Evolutionary conservation across 1,284 basidiomycete species (phyloP).

Genomic region (Tilletia walkeri): DNA sequence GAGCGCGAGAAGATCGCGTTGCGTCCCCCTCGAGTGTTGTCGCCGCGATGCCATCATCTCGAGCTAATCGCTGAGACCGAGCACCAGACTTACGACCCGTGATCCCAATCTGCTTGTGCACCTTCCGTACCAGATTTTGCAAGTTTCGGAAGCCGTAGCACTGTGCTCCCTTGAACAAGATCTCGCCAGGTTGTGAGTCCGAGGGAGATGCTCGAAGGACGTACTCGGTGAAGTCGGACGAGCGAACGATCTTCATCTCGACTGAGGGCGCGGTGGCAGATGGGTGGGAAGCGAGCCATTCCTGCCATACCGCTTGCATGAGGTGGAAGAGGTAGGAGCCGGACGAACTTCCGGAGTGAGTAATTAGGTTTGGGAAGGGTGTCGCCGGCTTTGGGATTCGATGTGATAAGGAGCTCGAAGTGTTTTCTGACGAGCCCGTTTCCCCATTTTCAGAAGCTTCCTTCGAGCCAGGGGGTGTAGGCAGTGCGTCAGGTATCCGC

Average conservation of each 20-base stretch:
- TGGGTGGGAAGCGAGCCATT: slow-evolving; percentile 28
- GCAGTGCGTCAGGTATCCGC: not conserved
- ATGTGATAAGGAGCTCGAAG: no score
- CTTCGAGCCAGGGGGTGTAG: slow-evolving; percentile 8
- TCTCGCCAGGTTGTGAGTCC: slow-evolving; percentile 25
- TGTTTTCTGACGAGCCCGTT: not conserved
- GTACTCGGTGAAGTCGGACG: slow-evolving; percentile 67
- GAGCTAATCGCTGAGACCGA: not conserved
- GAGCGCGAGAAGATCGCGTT: not conserved
- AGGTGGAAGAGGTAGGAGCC: slow-evolving; percentile 80
- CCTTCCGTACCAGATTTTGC: slow-evolving; percentile 91
- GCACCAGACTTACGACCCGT: slow-evolving; percentile 24
- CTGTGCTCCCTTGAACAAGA: slow-evolving; percentile 85
- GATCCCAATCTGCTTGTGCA: slow-evolving; percentile 63
- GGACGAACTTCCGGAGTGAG: slow-evolving; percentile 81
- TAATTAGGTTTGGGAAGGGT: slow-evolving; percentile 69
- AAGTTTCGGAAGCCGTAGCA: slow-evolving; percentile 98
- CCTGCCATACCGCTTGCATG: slow-evolving; percentile 40
- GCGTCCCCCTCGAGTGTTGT: not conserved
- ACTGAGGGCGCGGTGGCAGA: slow-evolving; percentile 29
- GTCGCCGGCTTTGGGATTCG: not conserved
- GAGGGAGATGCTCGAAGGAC: slow-evolving; percentile 43
- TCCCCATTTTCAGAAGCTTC: not conserved
- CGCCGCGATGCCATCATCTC: not conserved
- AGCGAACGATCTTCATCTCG: slow-evolving; percentile 43